Base-by-base conservation (phyloP, 768 basidiomycete species). In the Pulveroboletus frians region DNA sequence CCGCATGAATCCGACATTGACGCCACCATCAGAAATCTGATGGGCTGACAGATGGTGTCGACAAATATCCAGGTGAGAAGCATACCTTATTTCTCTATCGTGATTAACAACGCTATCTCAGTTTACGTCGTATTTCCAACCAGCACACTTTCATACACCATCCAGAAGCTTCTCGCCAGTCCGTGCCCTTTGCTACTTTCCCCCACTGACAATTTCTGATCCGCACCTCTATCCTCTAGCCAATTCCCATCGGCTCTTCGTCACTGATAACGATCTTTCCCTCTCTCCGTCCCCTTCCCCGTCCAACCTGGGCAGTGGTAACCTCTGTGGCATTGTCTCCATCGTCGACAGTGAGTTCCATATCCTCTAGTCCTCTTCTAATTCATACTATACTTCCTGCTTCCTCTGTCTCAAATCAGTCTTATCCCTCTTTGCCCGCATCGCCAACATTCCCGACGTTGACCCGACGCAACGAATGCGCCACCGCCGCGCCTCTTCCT, bases 111-210 rank as follows among this genome's bases (percentile, higher is more conserved):
- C 39, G 40, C 5, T 18, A 45, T 51, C 20, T 7, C 64, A 86
- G 89, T 89, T 0, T 92, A 89, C 63, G 86, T 85, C 43, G 84
- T 90, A 18, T 73, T 77, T 27, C 78, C 84, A 0, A 78, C 74
- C 38, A 85, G 75, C 57, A 75, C 79, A 7, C 73, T 91, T 4
- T 73, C 75, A 11, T 88, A 83, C 64, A 81, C 86, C 1, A 81
- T 89, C 47, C 79, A 90, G 67, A 92, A 91, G 63, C 72, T 91
- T 9, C 76, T 92, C 20, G 88, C 89, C 3, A 92, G 88, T 91
- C 60, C 54, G 85, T 75, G 7, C 20, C 29, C 3, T 17, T 29
- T 30, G 2, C 17, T 8, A 0, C 26, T 11, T 41, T 38, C 23
- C n/a, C 20, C 11, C 40, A 17, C 20, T 49, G n/a, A 34, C 39